Conservation (phyloP, 2,329 filamentous ascomycete genomes). For the Aspergillus udagawae region DNA sequence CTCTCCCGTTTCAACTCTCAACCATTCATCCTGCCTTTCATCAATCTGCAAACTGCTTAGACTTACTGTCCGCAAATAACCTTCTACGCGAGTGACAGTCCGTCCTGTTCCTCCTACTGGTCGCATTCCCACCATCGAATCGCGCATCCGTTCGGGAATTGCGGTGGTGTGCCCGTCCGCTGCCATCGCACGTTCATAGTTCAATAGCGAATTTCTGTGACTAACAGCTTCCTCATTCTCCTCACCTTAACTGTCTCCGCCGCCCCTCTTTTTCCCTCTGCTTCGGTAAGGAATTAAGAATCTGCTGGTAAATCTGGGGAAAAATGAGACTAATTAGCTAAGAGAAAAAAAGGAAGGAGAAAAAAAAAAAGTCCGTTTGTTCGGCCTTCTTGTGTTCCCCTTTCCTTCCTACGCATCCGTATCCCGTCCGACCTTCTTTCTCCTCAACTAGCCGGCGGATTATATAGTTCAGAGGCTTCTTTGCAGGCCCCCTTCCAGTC, state of each 20-base stretch:
- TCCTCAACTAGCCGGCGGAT: neutral
- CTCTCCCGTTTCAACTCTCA: neutral
- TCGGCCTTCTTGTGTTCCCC: neutral
- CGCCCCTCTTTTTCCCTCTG: conserved; percentile 17
- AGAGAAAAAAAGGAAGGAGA: neutral
- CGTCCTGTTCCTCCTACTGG: too few relatives aligned
- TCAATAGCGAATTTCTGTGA: conserved; percentile 23
- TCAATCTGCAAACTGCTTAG: too few relatives aligned
- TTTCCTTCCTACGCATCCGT: neutral
- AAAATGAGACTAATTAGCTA: conserved; percentile 13
- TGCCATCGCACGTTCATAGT: neutral
- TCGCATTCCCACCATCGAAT: neutral
- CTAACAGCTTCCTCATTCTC: conserved; percentile 31
- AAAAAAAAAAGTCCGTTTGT: neutral
- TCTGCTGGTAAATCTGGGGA: conserved; percentile 28
- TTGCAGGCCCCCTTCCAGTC: conserved; percentile 18
- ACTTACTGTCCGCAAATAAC: too few relatives aligned
- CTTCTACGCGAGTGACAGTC: too few relatives aligned
- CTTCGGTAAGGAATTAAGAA: neutral
- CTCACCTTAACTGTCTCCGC: conserved; percentile 12
- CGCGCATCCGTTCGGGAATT: conserved; percentile 12
- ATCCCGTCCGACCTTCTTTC: neutral
- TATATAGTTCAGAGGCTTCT: conserved; percentile 11
- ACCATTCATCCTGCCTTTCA: too few relatives aligned
- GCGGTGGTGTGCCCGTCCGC: conserved; percentile 12